Conservation (phyloP, 352 stramenopile species). For the Albugo candida region DNA sequence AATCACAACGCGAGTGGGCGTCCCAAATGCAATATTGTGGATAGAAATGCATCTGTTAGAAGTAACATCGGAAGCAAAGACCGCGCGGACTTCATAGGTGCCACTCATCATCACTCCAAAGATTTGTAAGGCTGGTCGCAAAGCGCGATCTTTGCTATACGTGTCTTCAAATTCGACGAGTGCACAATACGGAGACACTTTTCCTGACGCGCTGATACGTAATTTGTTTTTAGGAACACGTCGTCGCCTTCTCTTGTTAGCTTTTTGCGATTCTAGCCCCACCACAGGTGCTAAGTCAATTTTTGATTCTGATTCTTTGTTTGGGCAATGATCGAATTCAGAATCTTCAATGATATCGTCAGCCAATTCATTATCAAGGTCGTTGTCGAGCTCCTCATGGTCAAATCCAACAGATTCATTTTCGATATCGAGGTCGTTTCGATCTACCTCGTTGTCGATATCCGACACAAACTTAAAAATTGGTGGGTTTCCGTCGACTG, state of each 20-base stretch:
- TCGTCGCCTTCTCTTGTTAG: slow-evolving; percentile 10
- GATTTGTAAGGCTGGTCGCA: slow-evolving; percentile 64
- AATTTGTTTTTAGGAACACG: slow-evolving; percentile 13
- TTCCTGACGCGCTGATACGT: slow-evolving; percentile 49
- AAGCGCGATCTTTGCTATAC: slow-evolving; percentile 22
- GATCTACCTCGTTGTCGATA: slow-evolving; percentile 9
- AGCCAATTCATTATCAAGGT: slow-evolving; percentile 15
- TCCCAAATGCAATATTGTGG: slow-evolving; percentile 63
- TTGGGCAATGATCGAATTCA: not conserved
- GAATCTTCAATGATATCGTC: slow-evolving; percentile 7
- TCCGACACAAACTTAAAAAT: slow-evolving; percentile 22
- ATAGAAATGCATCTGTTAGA: slow-evolving; percentile 39
- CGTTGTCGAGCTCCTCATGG: slow-evolving; percentile 14
- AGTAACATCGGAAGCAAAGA: slow-evolving; percentile 31
- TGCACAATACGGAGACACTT: slow-evolving; percentile 44
- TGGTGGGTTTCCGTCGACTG: slow-evolving; percentile 7
- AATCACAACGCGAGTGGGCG: slow-evolving; percentile 30
- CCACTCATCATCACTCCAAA: slow-evolving; percentile 69
- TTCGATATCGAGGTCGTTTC: slow-evolving; percentile 3
- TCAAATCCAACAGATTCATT: slow-evolving; percentile 9
- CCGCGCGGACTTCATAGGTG: slow-evolving; percentile 62
- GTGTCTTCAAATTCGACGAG: slow-evolving; percentile 54
- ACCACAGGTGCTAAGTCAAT: slow-evolving; percentile 1
- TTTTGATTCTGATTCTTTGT: slow-evolving; percentile 3
- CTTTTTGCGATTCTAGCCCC: slow-evolving; percentile 6